Base-by-base conservation (phyloP, 805 yeast species). In the Teunomyces aglyptinius region DNA sequence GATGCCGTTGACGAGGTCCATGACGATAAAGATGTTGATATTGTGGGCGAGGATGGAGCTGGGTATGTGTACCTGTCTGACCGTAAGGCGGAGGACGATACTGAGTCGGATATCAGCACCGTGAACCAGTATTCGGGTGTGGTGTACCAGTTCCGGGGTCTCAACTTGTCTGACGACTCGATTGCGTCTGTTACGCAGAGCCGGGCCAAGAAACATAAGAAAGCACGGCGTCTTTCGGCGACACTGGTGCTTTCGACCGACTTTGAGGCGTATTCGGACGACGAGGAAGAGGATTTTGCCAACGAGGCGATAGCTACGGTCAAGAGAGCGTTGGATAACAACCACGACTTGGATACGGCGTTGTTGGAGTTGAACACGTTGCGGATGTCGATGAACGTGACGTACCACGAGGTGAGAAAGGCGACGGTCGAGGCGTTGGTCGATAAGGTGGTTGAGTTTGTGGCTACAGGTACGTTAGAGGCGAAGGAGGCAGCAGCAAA, bases 311-410 rank as follows among this genome's bases (percentile, higher is more conserved):
- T 86, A 49, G 97, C 96, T 8, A 89, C 97, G 0, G 87, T 94
- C 27, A 89, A 85, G 56, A 79, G 99, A 61, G 96, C 99, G 1
- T 78, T 94, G 66, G 92, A 87, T 55, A 85, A 91, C 59, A 87
- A 89, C 64, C 99, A 94, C 66, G 96, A 88, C 58, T 75, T 89
- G 49, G 97, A 92, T 62, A 91, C 96, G 11, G 97, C 99, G 0
- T 70, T 89, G 52, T 71, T 94, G 49, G 99, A 94, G 69, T 78
- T 94, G 58, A 92, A 92, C 63, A 94, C 99, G 0, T 76, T 94
- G 60, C 80, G 98, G 69, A 92, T 94, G 99, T 89, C 97, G 58
- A 86, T 91, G 94, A 89, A 94, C 63, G 99, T 90, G 13, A 80
- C 94, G 0, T 92, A 94, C 65, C 95, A 89, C 58, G 96, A 91